Evolutionary conservation across 148 eudicot species (phyloP).

Genomic region (Linanthus parryae): DNA sequence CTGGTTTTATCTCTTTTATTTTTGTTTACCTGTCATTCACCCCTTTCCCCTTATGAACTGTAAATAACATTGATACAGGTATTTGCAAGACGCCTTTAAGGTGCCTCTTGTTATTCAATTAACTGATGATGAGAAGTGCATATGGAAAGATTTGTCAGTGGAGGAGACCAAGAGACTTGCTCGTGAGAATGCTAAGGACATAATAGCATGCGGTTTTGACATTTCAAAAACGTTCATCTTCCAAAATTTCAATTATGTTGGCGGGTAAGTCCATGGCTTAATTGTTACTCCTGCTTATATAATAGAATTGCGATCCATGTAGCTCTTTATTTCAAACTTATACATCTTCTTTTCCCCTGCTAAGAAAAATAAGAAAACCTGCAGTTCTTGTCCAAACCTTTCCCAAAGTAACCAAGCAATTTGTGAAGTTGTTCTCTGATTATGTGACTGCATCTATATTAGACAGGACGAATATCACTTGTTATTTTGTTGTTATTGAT

Average conservation of each 20-base stretch:
- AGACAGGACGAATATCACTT: too few relatives aligned
- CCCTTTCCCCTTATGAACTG: background rate
- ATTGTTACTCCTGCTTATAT: too few relatives aligned
- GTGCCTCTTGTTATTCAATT: constrained; percentile 94
- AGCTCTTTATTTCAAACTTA: too few relatives aligned
- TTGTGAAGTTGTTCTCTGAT: too few relatives aligned
- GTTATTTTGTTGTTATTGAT: too few relatives aligned
- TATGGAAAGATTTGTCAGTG: constrained; percentile 89
- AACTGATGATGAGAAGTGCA: constrained; percentile 96
- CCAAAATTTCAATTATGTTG: constrained; percentile 83
- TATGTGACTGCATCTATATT: too few relatives aligned
- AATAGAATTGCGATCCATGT: too few relatives aligned
- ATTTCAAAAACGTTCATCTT: constrained; percentile 83
- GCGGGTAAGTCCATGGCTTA: constrained; percentile 95
- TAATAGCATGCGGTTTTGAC: constrained; percentile 97
- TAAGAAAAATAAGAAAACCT: too few relatives aligned
- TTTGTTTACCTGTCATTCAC: background rate
- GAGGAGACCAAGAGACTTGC: constrained; percentile 97
- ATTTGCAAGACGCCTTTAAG: constrained; percentile 96
- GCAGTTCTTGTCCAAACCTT: too few relatives aligned
- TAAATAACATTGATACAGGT: constrained; percentile 42
- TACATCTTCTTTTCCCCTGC: too few relatives aligned
- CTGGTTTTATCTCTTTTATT: background rate
- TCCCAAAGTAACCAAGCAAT: too few relatives aligned
- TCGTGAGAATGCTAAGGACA: constrained; percentile 96